phyloP scores from a whole-genome alignment of 2,329 filamentous ascomycete genomes.

The Chalaropsis ovoidea region DNA sequence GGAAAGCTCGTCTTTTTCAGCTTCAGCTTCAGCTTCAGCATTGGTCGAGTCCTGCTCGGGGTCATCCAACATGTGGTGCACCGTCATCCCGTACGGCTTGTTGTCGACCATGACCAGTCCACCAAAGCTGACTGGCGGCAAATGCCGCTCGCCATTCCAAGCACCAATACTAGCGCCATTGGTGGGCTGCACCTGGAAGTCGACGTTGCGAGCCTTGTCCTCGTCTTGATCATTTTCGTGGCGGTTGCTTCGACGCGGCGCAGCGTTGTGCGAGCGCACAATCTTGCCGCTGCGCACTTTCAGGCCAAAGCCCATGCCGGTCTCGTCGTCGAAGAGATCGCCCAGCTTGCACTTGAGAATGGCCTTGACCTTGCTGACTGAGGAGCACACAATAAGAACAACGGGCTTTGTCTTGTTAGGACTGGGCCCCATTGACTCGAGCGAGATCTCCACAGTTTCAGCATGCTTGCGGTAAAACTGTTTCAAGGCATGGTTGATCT shows the following conservation, averaged over 20 bases:
- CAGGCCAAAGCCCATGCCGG: slow-evolving; percentile 46
- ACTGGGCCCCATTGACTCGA: slow-evolving; percentile 63
- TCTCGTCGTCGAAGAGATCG: slow-evolving; percentile 52
- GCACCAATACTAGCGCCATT: slow-evolving; percentile 92
- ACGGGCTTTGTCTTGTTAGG: slow-evolving; percentile 58
- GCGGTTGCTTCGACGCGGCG: slow-evolving; percentile 29
- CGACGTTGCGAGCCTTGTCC: slow-evolving; percentile 50
- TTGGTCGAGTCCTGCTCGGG: slow-evolving; percentile 35
- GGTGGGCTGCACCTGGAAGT: slow-evolving; percentile 65
- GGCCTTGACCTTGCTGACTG: slow-evolving; percentile 59
- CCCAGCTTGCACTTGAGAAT: slow-evolving; percentile 60
- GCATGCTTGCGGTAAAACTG: slow-evolving; percentile 62
- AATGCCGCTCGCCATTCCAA: slow-evolving; percentile 71
- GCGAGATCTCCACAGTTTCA: slow-evolving; percentile 68
- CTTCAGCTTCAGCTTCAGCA: background rate
- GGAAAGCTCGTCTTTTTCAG: slow-evolving; percentile 14
- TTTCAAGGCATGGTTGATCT: slow-evolving; percentile 60
- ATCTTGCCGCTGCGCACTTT: slow-evolving; percentile 64
- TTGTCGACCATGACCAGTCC: slow-evolving; percentile 78
- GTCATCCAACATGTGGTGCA: slow-evolving; percentile 89
- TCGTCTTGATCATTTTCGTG: slow-evolving; percentile 29
- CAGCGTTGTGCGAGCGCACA: slow-evolving; percentile 48
- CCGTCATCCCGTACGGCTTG: slow-evolving; percentile 83
- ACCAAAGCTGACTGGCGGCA: slow-evolving; percentile 84
- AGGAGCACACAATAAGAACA: slow-evolving; percentile 66